These are phyloP conservation scores for Dacryopinax primogenitus DNA, from an alignment of 768 basidiomycete genomes.

Conservation along the genomic window DNA sequence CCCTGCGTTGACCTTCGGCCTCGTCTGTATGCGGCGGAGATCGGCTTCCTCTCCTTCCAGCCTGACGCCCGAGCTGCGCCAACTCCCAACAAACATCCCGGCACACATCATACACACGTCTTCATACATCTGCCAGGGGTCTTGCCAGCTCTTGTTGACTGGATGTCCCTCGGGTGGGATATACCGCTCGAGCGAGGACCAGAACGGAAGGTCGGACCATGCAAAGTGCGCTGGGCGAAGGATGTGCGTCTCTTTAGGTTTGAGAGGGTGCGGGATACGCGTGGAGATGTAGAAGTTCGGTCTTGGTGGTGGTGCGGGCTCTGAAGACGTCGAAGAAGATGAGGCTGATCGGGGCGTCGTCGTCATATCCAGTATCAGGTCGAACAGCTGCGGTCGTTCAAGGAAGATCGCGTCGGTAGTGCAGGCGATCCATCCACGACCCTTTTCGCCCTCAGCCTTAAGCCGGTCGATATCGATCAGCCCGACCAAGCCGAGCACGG, in stretches of 20 bases:
- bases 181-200: conserved; percentile 65
- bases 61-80: conserved; percentile 25
- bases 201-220: conserved; percentile 73
- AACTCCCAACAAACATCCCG: conserved; percentile 46
- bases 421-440: conserved; percentile 76
- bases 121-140: conserved; percentile 71
- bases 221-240: conserved; percentile 58
- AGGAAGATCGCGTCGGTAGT: conserved; percentile 77
- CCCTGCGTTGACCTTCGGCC: not conserved
- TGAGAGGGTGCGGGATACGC: conserved; percentile 24
- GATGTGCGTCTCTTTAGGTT: conserved; percentile 30
- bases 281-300: conserved; percentile 55
- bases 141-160: conserved; percentile 37
- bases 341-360: conserved; percentile 34
- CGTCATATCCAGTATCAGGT: conserved; percentile 68
- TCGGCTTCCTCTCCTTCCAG: conserved; percentile 59
- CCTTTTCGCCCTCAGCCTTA: conserved; percentile 41
- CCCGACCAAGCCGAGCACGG: conserved; percentile 68
- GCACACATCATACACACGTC: conserved; percentile 75
- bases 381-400: conserved; percentile 66
- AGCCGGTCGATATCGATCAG: conserved; percentile 57
- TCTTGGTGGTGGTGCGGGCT: conserved; percentile 19
- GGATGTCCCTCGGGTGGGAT: conserved; percentile 24
- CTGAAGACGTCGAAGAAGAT: conserved; percentile 39
- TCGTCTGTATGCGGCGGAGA: conserved; percentile 16